Evolutionary conservation across 306 rosid genomes (phyloP), one percentile per base, ranked within the genome.

Genomic region (Pyrus betulifolia): DNA sequence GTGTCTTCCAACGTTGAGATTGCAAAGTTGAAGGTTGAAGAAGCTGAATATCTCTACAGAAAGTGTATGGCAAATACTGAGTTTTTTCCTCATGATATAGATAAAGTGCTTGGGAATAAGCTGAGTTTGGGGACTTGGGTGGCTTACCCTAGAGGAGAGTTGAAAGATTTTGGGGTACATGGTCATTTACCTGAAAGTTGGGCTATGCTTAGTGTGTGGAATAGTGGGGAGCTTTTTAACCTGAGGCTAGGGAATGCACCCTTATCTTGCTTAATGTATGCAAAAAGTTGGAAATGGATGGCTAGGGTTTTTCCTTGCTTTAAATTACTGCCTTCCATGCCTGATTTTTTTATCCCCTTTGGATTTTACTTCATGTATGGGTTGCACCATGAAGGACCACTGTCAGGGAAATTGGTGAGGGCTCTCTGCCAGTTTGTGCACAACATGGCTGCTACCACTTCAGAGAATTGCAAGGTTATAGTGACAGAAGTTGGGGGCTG

Each of bases 301-400:
- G 89, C 91, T 49, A 90, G 88, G 63, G 78, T 85, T n/a, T 94
- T 90, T 17, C 98, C 98, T 4, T 92, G 96, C 55, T 86, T 94
- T 22, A 90, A 88, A 64, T 51, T 82, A 63, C n/a, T 90, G 18
- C 86, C 88, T 18, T 80, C 83, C 8, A 70, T 94, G 12, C 97
- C 96, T 13, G 85, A 92, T 74, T 92, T 90, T 70, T 89, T 85
- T 70, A 67, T 78, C 76, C 96, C 97, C 0, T 94, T 94, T 84
- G 98, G 98, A 71, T 94, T 94, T 69, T 91, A 92, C 71, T 94
- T 94, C 86, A 83, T 94, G 86, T 92, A 92, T 81, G 98, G 97
- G 44, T 59, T 92, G 68, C 81, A 86, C 73, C 85, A 73, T 55
- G 91, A 92, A 74, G 97, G 98, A 4, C 93, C 95, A 35, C 75